Evolutionary conservation across 495 filamentous ascomycete species (phyloP), one percentile per base, ranked within the genome.

Genomic region (Aspergillus cavernicola): DNA sequence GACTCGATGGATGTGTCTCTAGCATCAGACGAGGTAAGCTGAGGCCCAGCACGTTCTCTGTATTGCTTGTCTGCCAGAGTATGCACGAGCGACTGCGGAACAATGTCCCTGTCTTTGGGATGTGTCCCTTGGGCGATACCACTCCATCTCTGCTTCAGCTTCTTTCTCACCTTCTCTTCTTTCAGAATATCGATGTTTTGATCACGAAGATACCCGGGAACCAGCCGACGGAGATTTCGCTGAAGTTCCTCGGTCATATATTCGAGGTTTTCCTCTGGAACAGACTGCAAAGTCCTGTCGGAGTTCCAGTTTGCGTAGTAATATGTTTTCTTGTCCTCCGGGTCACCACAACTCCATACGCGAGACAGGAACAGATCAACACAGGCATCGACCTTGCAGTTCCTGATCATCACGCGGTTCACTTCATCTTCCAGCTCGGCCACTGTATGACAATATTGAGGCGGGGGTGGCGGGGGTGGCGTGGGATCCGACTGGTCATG

Each of bases 351-450:
- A 1, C 2, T 2, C 15, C 9, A 28, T 9, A 46, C 28, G 18
- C 29, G 22, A 18, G 19, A 26, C 1, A 52, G 22, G 13, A 44
- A 52, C 1, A 35, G 10, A 18, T 44, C 50, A 11, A 44, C n/a
- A 18, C 39, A 52, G 4, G 50, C 39, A 22, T 43, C 50, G 7
- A 52, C 8, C 12, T 52, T 52, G 26, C 50, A 52, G 22, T 28
- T 22, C 31, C 36, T 11, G 12, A 33, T 20, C 43, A 46, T 46
- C 28, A 33, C 2, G 18, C 28, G n/a, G 28, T 33, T 22, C 8
- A 46, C 3, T 33, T 33, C 28, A 20, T 19, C 29, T 35, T 46
- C 43, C 3, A 46, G 43, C 1, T 46, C 43, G 28, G 26, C 10
- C 26, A 46, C 2, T 2, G 43, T 20, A 33, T 46, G 43, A 15